These are phyloP conservation scores for Puccinellia tenuiflora DNA, from an alignment of 176 grass and related monocot genomes.

Conservation along the genomic window DNA sequence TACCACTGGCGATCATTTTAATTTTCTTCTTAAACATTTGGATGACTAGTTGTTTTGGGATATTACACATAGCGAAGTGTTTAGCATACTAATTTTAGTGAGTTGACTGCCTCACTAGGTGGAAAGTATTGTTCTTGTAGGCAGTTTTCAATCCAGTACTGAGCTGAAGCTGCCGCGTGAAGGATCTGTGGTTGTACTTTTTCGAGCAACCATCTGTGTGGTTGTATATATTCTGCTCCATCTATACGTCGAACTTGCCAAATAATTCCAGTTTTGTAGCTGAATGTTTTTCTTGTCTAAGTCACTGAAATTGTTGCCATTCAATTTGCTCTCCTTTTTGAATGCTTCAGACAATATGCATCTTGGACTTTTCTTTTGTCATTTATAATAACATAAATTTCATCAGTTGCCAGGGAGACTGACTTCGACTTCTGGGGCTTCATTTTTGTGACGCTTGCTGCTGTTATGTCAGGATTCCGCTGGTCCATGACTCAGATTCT, in stretches of 20 bases:
- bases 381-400: constrained; percentile 16
- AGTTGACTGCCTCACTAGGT: background rate
- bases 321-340: background rate
- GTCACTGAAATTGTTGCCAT: background rate
- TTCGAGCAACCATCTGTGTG: background rate
- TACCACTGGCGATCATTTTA: background rate
- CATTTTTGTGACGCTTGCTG: constrained; percentile 93
- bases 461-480: constrained; percentile 98
- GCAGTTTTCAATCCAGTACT: background rate
- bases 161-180: background rate
- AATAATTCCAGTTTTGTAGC: background rate
- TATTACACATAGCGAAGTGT: background rate
- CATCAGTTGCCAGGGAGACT: constrained; percentile 83
- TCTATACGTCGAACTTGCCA: background rate
- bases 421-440: constrained; percentile 98
- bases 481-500: constrained; percentile 99
- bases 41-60: background rate
- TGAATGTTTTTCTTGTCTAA: background rate
- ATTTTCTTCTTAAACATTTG: background rate
- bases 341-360: constrained; percentile 1
- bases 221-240: constrained; percentile 11
- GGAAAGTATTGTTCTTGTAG: background rate
- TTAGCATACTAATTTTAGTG: background rate
- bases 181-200: background rate
- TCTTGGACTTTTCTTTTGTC: constrained; percentile 18